A percentile compares a stretch with the other conserved stretches of the same genome.
These are phyloP conservation scores for Sodiomyces alkalinus DNA, from an alignment of 2,329 filamentous ascomycete species.

Conservation along the genomic window DNA sequence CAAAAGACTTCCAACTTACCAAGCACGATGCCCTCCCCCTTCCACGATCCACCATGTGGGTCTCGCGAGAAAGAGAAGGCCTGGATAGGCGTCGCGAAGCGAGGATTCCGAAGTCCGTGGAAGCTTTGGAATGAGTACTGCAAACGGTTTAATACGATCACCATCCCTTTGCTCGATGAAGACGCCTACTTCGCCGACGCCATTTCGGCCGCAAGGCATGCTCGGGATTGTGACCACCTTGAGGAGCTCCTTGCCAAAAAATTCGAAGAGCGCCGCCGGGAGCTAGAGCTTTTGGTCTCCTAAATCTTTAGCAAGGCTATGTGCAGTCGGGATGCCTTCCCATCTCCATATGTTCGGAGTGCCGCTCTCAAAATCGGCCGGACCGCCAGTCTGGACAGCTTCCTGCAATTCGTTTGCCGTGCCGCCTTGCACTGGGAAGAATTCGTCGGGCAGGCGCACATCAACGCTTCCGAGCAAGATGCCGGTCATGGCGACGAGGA, in stretches of 20 bases:
- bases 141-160: conserved; percentile 5
- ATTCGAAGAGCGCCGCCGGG: conserved; percentile 1
- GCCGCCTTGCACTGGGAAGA: conserved; percentile 1
- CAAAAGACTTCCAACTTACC: conserved; percentile 3
- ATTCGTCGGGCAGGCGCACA: too few relatives aligned
- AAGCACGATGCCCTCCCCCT: too few relatives aligned
- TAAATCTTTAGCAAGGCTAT: conserved; percentile 2
- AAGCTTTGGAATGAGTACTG: conserved; percentile 4
- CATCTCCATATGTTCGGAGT: not conserved
- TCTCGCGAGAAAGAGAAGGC: conserved; percentile 2
- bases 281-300: conserved; percentile 1
- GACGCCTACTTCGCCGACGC: conserved; percentile 6
- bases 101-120: conserved; percentile 2
- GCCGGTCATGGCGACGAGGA: too few relatives aligned
- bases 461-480: too few relatives aligned
- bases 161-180: conserved; percentile 4
- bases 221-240: conserved; percentile 4
- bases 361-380: conserved; percentile 3
- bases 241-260: conserved; percentile 3
- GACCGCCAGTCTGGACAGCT: conserved; percentile 6
- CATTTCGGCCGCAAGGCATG: conserved; percentile 2
- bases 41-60: not conserved
- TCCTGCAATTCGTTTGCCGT: conserved; percentile 4
- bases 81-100: conserved; percentile 3
- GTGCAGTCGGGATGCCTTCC: not conserved